A percentile compares a stretch with the other conserved stretches of the same genome.
Conservation (phyloP, 257 asterid species). For the Plantago ovata region DNA sequence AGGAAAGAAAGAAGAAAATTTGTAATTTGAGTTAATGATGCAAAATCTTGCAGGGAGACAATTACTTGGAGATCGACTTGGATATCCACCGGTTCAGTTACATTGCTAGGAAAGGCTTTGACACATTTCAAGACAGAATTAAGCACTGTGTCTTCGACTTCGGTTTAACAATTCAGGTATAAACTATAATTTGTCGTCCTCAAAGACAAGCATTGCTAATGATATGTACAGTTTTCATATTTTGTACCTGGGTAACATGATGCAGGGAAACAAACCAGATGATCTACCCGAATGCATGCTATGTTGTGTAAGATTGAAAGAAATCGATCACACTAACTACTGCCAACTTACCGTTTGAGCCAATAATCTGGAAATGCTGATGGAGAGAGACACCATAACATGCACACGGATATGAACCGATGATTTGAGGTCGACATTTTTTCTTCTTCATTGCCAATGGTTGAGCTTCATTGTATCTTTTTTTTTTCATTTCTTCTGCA, state of each 20-base stretch:
- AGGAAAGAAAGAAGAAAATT: too few relatives aligned
- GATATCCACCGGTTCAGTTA: slow-evolving; percentile 84
- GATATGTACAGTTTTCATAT: slow-evolving; percentile 3
- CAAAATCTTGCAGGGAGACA: slow-evolving; percentile 60
- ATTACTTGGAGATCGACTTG: slow-evolving; percentile 89
- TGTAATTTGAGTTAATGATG: background rate
- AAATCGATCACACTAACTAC: slow-evolving; percentile 58
- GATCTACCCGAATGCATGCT: slow-evolving; percentile 80
- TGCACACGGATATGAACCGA: slow-evolving; percentile 16
- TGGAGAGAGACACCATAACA: slow-evolving; percentile 4
- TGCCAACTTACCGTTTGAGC: slow-evolving; percentile 54
- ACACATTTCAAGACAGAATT: slow-evolving; percentile 75
- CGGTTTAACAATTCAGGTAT: slow-evolving; percentile 93
- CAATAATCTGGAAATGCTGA: slow-evolving; percentile 7
- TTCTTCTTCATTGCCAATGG: background rate
- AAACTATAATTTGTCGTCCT: background rate
- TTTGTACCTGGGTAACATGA: slow-evolving; percentile 9
- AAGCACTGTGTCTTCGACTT: slow-evolving; percentile 79
- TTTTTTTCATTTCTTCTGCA: slow-evolving; percentile 3
- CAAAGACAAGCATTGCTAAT: background rate
- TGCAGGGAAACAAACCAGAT: slow-evolving; percentile 88
- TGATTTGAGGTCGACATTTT: background rate
- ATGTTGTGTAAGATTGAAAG: slow-evolving; percentile 76
- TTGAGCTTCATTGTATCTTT: slow-evolving; percentile 13
- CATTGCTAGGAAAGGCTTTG: slow-evolving; percentile 90